Percentiles rank a stretch among this genome's conserved stretches.
These are phyloP conservation scores for Salix brachista DNA, from an alignment of 345 rosid genomes.

Conservation along the genomic window DNA sequence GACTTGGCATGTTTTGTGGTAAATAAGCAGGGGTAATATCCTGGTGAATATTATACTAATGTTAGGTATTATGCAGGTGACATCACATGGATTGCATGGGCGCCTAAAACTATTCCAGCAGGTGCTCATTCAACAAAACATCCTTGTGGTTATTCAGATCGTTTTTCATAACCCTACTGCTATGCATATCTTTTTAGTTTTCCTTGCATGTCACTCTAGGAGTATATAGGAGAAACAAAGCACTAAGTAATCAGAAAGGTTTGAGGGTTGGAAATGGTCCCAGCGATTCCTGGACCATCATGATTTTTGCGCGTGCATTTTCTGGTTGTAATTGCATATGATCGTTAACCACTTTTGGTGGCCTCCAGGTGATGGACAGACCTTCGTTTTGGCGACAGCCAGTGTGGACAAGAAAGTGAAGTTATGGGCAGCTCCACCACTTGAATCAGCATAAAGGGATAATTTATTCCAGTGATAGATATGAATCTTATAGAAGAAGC, in stretches of 20 bases:
- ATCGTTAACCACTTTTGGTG: background rate
- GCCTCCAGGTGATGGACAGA: constrained; percentile 49
- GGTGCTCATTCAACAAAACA: constrained; percentile 35
- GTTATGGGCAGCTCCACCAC: constrained; percentile 75
- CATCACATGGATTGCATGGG: constrained; percentile 75
- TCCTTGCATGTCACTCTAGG: background rate
- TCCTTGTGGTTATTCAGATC: background rate
- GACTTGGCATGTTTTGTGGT: background rate
- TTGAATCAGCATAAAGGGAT: constrained; percentile 9
- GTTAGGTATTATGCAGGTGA: constrained; percentile 50
- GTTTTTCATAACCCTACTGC: background rate
- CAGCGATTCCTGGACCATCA: background rate
- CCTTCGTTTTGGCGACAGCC: constrained; percentile 60
- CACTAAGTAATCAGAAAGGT: background rate
- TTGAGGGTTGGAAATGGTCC: background rate
- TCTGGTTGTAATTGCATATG: background rate
- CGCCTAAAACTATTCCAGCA: constrained; percentile 54
- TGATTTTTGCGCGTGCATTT: background rate
- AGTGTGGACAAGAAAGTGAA: constrained; percentile 87
- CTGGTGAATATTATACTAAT: constrained; percentile 4
- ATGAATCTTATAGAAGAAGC: background rate
- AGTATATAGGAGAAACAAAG: background rate
- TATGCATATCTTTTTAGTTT: no score
- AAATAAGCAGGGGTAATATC: background rate
- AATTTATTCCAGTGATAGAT: background rate